phyloP scores from a whole-genome alignment of 2,329 filamentous ascomycete genomes.

The Tympanopsis confertula region DNA sequence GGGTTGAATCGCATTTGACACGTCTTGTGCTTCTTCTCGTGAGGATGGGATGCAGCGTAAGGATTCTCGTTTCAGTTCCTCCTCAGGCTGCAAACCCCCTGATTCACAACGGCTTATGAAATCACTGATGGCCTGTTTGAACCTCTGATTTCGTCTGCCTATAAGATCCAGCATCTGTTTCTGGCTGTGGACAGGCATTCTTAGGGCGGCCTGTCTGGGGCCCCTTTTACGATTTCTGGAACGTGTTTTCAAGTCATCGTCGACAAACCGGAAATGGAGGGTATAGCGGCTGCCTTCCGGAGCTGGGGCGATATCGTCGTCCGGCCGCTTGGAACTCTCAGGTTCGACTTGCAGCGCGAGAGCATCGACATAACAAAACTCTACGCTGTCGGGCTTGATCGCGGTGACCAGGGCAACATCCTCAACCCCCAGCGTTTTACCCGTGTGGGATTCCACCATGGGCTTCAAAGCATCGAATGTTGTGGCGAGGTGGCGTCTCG shows the following conservation, averaged over 20 bases:
- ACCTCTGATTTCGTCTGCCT: conserved; percentile 78
- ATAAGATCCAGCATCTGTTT: conserved; percentile 84
- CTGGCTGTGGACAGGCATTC: conserved; percentile 85
- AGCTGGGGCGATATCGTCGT: neutral
- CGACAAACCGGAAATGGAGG: conserved; percentile 82
- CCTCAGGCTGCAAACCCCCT: conserved; percentile 54
- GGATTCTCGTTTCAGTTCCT: conserved; percentile 45
- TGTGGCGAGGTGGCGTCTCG: conserved; percentile 81
- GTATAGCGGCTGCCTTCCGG: conserved; percentile 39
- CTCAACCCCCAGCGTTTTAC: conserved; percentile 51
- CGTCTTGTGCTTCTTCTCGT: neutral
- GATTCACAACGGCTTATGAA: conserved; percentile 67
- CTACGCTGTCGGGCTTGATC: conserved; percentile 66
- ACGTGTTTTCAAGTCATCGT: conserved; percentile 73
- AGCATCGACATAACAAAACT: conserved; percentile 79
- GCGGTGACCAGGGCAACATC: conserved; percentile 76
- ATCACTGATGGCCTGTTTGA: conserved; percentile 60
- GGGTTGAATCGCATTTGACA: neutral
- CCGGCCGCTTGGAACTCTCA: conserved; percentile 51
- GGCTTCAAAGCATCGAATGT: conserved; percentile 81
- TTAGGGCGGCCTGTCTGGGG: conserved; percentile 67
- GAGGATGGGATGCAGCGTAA: conserved; percentile 46
- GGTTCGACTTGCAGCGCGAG: conserved; percentile 70
- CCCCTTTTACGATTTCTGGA: neutral
- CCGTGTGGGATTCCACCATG: conserved; percentile 64